These are phyloP conservation scores for Zygnema cylindricum DNA, from an alignment of 139 green algal species.

Conservation along the genomic window DNA sequence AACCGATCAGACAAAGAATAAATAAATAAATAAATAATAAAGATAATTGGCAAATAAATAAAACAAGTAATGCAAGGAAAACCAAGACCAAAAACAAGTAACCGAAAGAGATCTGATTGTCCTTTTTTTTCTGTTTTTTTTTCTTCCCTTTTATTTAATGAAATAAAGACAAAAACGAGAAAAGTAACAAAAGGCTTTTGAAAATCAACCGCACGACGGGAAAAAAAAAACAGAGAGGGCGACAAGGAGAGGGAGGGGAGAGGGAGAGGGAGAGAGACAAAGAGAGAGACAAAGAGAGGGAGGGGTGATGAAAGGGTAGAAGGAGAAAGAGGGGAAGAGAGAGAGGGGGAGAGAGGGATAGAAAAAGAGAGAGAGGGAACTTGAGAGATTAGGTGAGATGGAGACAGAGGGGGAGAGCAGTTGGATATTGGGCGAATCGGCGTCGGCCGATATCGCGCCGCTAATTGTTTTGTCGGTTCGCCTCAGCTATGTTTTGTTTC, in stretches of 20 bases:
- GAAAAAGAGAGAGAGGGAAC: not conserved
- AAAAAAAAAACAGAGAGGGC: not conserved
- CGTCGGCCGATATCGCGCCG: too few species aligned
- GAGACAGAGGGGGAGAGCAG: not conserved
- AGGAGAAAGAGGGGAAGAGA: not conserved
- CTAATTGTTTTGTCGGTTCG: too few species aligned
- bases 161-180: not conserved
- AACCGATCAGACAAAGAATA: not conserved
- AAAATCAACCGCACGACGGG: not conserved
- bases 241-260: not conserved
- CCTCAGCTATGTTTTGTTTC: too few species aligned
- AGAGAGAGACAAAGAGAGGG: not conserved
- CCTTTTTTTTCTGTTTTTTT: conserved; percentile 69
- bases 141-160: not conserved
- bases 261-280: not conserved
- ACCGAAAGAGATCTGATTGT: conserved; percentile 62
- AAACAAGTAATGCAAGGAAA: not conserved
- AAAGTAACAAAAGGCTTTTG: not conserved
- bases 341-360: not conserved
- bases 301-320: not conserved
- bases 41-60: not conserved
- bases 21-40: conserved; percentile 1
- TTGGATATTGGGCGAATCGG: too few species aligned
- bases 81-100: not conserved
- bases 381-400: not conserved